A percentile compares a stretch with the other conserved stretches of the same genome.
Evolutionary conservation across 2,329 filamentous ascomycete species (phyloP).

Genomic region (Karstenula rhodostoma): DNA sequence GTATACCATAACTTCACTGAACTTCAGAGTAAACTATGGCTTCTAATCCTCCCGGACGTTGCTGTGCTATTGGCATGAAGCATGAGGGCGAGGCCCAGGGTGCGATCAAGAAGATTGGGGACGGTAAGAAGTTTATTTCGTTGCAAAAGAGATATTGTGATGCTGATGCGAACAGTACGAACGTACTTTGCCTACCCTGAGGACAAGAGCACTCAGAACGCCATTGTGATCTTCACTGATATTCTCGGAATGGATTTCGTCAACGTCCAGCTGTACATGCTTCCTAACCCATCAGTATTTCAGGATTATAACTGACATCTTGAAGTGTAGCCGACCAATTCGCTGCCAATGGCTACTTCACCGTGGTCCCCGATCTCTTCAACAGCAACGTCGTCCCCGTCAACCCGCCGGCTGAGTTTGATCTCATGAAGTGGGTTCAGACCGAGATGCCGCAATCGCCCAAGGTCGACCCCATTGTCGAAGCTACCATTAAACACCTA

Average conservation of each 20-base stretch:
- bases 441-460: conserved; percentile 48
- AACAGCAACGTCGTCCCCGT: conserved; percentile 68
- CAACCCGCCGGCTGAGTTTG: conserved; percentile 59
- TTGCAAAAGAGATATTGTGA: neutral
- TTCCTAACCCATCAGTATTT: neutral
- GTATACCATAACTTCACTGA: neutral
- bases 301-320: neutral
- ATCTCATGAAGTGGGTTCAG: conserved; percentile 61
- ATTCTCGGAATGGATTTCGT: conserved; percentile 65
- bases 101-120: conserved; percentile 56
- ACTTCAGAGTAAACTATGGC: conserved; percentile 51
- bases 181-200: conserved; percentile 65
- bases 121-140: conserved; percentile 35
- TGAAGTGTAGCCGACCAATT: conserved; percentile 73
- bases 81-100: conserved; percentile 60
- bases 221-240: conserved; percentile 63
- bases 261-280: conserved; percentile 56
- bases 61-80: conserved; percentile 60
- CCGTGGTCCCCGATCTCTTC: conserved; percentile 75
- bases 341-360: conserved; percentile 75
- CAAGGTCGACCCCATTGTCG: conserved; percentile 62
- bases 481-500: conserved; percentile 65
- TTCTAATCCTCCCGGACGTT: conserved; percentile 59
- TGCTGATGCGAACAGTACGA: conserved; percentile 51
- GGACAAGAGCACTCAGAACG: conserved; percentile 61